Evolutionary conservation across 225 moss, liverwort and hornwort genomes (phyloP).

Genomic region (Bryum argenteum): DNA sequence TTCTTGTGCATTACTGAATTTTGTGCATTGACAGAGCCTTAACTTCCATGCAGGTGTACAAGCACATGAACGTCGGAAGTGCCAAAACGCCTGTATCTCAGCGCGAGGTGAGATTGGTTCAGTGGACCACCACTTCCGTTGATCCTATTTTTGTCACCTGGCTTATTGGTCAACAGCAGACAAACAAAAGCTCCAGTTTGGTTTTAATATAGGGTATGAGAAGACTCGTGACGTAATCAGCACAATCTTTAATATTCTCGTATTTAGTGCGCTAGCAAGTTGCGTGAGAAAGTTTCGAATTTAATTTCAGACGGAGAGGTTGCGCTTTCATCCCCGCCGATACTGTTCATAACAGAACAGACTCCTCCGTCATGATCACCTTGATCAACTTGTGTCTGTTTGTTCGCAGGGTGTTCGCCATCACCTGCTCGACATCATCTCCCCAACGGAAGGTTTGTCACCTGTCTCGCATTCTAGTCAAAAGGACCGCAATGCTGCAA

Average conservation of each 20-base stretch:
- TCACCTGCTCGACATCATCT: conserved; percentile 56
- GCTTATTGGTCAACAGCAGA: neutral
- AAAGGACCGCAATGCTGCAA: too few relatives aligned
- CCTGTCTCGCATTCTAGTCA: neutral
- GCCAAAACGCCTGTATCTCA: conserved; percentile 52
- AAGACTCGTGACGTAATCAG: conserved; percentile 1
- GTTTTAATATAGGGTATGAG: neutral
- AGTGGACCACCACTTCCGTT: neutral
- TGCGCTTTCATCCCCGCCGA: neutral
- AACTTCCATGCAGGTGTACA: conserved; percentile 43
- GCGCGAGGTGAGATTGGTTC: conserved; percentile 41
- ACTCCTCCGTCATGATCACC: neutral
- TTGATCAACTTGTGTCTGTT: neutral
- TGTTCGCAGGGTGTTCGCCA: conserved; percentile 43
- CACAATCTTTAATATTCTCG: too few relatives aligned
- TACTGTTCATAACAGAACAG: neutral
- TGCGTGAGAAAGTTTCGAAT: too few relatives aligned
- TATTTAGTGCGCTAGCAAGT: too few relatives aligned
- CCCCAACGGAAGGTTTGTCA: conserved; percentile 46
- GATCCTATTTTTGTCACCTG: neutral
- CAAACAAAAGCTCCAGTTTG: neutral
- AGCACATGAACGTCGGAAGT: conserved; percentile 57
- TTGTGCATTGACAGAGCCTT: too few relatives aligned
- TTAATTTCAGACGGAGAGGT: too few relatives aligned
- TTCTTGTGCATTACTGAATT: too few relatives aligned